A percentile compares a stretch with the other conserved stretches of the same genome.
Conservation (phyloP, 139 green algal species). For the Axilococcus clingmanii region DNA sequence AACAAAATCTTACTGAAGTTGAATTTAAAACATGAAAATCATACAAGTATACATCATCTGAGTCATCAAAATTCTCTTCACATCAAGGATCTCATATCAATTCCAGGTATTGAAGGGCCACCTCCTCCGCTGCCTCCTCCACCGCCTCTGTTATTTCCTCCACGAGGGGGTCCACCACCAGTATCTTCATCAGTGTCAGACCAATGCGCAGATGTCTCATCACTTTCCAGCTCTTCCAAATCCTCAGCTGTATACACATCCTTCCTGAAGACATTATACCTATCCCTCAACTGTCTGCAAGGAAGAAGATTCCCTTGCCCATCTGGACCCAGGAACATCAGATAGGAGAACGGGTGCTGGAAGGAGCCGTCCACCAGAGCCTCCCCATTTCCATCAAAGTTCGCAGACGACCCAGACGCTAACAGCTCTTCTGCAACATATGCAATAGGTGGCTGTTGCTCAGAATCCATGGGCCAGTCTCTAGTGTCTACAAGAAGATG, state of each 20-base stretch:
- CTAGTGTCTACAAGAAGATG: constrained; percentile 63
- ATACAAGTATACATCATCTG: neutral
- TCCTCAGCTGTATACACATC: constrained; percentile 31
- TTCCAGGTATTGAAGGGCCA: constrained; percentile 25
- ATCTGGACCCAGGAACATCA: constrained; percentile 73
- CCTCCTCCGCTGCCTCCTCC: neutral
- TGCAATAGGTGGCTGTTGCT: constrained; percentile 47
- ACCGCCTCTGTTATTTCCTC: neutral
- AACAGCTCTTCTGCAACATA: constrained; percentile 68
- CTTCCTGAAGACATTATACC: constrained; percentile 38
- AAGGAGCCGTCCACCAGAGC: neutral
- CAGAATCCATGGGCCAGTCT: constrained; percentile 47
- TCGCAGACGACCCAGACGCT: constrained; percentile 5
- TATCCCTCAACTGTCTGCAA: constrained; percentile 53
- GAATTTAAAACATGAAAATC: constrained; percentile 7
- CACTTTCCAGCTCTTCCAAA: constrained; percentile 4
- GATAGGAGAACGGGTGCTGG: constrained; percentile 38
- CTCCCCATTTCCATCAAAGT: constrained; percentile 12
- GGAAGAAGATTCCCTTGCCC: constrained; percentile 66
- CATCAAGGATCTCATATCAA: constrained; percentile 39
- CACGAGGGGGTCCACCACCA: neutral
- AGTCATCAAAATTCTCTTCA: constrained; percentile 1
- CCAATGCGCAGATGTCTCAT: neutral
- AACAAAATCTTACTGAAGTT: neutral
- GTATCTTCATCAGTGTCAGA: neutral